A percentile compares a stretch with the other conserved stretches of the same genome.
These are phyloP conservation scores for Astrocystis sublimbata DNA, from an alignment of 495 filamentous ascomycete species.

Conservation along the genomic window DNA sequence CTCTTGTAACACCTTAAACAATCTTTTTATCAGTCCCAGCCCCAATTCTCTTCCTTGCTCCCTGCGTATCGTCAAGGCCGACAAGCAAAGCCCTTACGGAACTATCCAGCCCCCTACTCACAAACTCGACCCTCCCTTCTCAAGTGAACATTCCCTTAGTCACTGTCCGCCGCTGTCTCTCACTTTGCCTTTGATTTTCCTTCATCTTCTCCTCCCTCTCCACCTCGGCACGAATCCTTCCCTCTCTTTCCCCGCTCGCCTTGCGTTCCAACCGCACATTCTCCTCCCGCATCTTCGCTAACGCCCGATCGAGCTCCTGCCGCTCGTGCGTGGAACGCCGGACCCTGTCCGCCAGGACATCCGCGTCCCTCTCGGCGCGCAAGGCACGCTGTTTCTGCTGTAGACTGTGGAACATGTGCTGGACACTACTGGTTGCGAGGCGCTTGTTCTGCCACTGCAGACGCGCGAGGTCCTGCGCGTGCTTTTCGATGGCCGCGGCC, in stretches of 20 bases:
- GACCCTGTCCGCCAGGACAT: neutral
- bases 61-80: too few relatives aligned
- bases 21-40: too few relatives aligned
- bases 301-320: neutral
- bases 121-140: too few relatives aligned
- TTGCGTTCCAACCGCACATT: neutral
- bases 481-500: neutral
- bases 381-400: neutral
- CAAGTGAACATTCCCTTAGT: neutral
- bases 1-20: too few relatives aligned
- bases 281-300: neutral
- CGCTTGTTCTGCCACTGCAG: neutral
- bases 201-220: neutral
- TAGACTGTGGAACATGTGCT: neutral
- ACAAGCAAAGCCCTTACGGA: too few relatives aligned
- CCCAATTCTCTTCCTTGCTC: too few relatives aligned
- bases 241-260: neutral
- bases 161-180: neutral
- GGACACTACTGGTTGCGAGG: neutral
- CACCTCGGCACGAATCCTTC: neutral
- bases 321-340: neutral
- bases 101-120: too few relatives aligned
- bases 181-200: neutral
- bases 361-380: neutral
- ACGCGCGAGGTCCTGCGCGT: neutral